phyloP scores from a whole-genome alignment of 441 rosid genomes.

The Adansonia rubrostipa region DNA sequence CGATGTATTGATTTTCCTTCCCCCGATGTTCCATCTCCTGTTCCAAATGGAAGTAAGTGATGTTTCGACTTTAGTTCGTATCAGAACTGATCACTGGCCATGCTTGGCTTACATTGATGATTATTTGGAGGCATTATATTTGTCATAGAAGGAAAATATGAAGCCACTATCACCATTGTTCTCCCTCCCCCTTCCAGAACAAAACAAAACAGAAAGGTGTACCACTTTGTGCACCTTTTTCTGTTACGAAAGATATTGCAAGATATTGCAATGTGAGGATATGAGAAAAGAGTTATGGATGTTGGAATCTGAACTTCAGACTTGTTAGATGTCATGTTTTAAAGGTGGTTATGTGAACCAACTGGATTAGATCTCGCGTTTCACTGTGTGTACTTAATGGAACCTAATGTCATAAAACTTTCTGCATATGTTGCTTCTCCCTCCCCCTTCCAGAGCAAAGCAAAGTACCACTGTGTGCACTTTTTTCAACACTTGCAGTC shows the following conservation, averaged over 20 bases:
- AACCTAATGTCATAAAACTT: not conserved
- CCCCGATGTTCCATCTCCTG: slow-evolving; percentile 90
- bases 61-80: slow-evolving; percentile 75
- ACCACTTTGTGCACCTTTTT: not conserved
- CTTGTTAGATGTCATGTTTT: not conserved
- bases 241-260: not conserved
- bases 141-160: slow-evolving; percentile 32
- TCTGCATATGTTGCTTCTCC: not conserved
- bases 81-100: slow-evolving; percentile 97
- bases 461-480: too few species aligned
- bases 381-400: not conserved
- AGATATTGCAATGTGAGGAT: not conserved
- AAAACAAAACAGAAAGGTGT: not conserved
- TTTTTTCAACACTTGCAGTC: too few species aligned
- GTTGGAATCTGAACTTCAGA: not conserved
- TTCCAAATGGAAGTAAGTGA: slow-evolving; percentile 87
- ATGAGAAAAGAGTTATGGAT: not conserved
- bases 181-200: not conserved
- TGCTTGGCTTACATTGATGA: slow-evolving; percentile 95
- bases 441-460: too few species aligned
- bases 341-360: not conserved
- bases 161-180: not conserved
- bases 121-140: slow-evolving; percentile 81
- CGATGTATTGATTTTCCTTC: slow-evolving; percentile 76
- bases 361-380: not conserved